Evolutionary conservation across 192 early-diverging fungal genomes (phyloP), one percentile per base, ranked within the genome.

Genomic region (Radiomyces spectabilis): DNA sequence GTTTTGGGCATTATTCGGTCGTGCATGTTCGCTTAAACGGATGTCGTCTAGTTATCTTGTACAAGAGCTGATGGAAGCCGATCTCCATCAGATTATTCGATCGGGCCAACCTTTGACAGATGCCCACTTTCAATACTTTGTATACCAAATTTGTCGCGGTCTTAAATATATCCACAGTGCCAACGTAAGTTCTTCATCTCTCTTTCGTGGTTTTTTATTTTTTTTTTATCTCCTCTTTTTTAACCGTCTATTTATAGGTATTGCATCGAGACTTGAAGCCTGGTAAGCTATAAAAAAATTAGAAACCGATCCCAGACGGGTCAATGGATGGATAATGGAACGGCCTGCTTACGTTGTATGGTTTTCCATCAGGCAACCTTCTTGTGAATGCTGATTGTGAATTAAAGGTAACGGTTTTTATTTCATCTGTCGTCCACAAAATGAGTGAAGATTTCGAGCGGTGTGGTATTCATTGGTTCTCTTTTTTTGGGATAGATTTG

Each of bases 21-120:
- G n/a, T n/a, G n/a, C n/a, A n/a, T n/a, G n/a, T n/a, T n/a, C n/a
- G n/a, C n/a, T n/a, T n/a, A n/a, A n/a, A n/a, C n/a, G n/a, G n/a
- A n/a, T n/a, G n/a, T 51, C 18, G 34, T 41, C 34, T 47, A 73
- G 73, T 38, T 97, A 98, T 56, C 71, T 99, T 57, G 91, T 95
- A 24, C 92, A 99, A 77, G 97, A 94, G 57, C 70, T 99, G 38
- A 99, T 99, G 97, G 97, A 99, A 63, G 94, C 97, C n/a, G 97
- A 99, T 66, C 78, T 99, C 48, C 89, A 95, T 72, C 93, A 94
- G 65, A 97, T 99, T 59, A 94, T 99, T 66, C 88, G 88, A 48
- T 92, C 89, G 18, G 79, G 73, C 45, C 97, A 99, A 63, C 83
- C 83, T n/a, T 78, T 99, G 52, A 92, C 94, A 3, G 91, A 96